Conservation (phyloP, 2,329 filamentous ascomycete genomes). For the Furcasterigmium sp. region DNA sequence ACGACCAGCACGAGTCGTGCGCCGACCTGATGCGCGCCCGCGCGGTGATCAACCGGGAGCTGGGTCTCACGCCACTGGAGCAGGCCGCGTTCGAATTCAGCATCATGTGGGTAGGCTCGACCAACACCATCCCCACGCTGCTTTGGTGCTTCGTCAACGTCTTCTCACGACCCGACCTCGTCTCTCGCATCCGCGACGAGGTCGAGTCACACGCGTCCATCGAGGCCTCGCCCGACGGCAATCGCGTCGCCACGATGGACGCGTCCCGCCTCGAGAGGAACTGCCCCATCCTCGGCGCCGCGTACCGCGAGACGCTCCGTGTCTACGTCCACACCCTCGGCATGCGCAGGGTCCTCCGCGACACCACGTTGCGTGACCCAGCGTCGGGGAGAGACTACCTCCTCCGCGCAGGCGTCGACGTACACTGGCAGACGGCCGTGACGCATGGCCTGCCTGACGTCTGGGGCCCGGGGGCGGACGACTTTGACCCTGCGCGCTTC, state of each 20-base stretch:
- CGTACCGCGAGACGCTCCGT: constrained; percentile 38
- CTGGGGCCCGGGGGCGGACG: constrained; percentile 16
- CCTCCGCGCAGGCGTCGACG: constrained; percentile 16
- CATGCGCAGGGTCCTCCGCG: constrained; percentile 30
- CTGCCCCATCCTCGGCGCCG: constrained; percentile 34
- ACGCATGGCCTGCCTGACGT: constrained; percentile 14
- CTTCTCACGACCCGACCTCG: constrained; percentile 17
- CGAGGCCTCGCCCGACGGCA: constrained; percentile 1
- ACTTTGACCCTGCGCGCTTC: constrained; percentile 19
- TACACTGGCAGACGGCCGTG: constrained; percentile 20
- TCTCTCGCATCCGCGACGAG: constrained; percentile 22
- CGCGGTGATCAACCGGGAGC: constrained; percentile 17
- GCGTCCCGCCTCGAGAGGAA: constrained; percentile 24
- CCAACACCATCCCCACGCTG: constrained; percentile 29
- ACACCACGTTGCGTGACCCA: constrained; percentile 24
- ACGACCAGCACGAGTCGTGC: constrained; percentile 18
- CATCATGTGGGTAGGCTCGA: constrained; percentile 22
- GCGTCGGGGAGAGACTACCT: constrained; percentile 15
- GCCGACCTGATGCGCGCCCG: constrained; percentile 22
- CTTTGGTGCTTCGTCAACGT: constrained; percentile 30
- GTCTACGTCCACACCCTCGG: constrained; percentile 28
- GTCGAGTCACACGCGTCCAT: constrained; percentile 14
- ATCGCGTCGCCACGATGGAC: constrained; percentile 20
- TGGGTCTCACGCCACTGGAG: constrained; percentile 20
- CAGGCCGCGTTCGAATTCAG: constrained; percentile 22